Conservation (phyloP, 768 basidiomycete species). For the Trametes villosa region DNA sequence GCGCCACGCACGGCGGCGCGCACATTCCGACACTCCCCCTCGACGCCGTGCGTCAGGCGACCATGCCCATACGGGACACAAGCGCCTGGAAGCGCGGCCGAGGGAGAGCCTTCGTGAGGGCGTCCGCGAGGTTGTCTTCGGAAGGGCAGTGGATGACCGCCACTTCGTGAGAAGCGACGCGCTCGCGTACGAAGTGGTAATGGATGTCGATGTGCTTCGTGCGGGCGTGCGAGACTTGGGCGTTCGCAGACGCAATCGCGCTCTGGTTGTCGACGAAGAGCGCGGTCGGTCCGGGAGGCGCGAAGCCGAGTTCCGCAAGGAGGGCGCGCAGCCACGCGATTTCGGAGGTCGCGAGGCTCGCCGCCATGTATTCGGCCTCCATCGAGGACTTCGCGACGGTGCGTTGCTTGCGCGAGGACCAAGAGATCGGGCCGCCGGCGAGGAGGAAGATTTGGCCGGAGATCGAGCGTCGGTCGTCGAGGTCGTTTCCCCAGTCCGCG, state of each 20-base stretch:
- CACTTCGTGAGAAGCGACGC: background rate
- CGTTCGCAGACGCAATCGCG: conserved; percentile 29
- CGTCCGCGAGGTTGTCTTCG: background rate
- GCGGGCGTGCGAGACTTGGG: conserved; percentile 32
- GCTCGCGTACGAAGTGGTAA: conserved; percentile 28
- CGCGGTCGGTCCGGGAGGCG: no score
- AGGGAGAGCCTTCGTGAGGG: background rate
- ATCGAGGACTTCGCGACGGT: conserved; percentile 36
- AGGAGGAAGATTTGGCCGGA: conserved; percentile 34
- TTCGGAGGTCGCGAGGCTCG: no score
- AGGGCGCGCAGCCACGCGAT: no score
- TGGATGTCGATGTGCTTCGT: conserved; percentile 42
- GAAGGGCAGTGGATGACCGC: background rate
- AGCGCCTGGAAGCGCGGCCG: background rate
- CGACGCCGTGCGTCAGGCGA: background rate
- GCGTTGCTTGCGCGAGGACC: conserved; percentile 43
- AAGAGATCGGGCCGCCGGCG: conserved; percentile 35
- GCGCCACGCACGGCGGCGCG: background rate
- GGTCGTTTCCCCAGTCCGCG: no score
- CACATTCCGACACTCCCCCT: background rate
- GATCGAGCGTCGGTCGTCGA: conserved; percentile 11
- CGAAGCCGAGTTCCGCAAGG: no score
- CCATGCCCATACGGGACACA: background rate
- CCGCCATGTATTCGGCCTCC: no score
- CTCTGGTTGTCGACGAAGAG: no score